Conservation (phyloP, 1,284 basidiomycete species). For the Peniophora sp. region DNA sequence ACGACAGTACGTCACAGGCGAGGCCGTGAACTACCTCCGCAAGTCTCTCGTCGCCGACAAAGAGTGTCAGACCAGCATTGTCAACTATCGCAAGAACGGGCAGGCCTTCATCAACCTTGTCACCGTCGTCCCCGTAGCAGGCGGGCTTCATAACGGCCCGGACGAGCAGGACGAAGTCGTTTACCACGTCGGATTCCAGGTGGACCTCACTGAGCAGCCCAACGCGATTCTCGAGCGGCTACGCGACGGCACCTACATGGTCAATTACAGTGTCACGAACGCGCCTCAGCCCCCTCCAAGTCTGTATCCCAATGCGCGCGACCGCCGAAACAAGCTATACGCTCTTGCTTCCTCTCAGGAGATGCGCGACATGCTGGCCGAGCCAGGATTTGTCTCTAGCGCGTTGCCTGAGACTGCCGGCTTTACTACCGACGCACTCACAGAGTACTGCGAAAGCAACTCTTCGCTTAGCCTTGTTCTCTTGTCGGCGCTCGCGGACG, state of each 20-base stretch:
- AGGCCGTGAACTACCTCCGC: conserved; percentile 64
- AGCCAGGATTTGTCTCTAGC: conserved; percentile 28
- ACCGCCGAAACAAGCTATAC: conserved; percentile 26
- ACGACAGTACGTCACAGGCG: conserved; percentile 60
- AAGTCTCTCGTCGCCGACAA: conserved; percentile 64
- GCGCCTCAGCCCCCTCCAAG: conserved; percentile 7
- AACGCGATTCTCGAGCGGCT: conserved; percentile 75
- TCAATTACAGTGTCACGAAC: conserved; percentile 34
- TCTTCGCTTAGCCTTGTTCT: conserved; percentile 56
- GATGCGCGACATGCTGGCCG: conserved; percentile 30
- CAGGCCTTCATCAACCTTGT: conserved; percentile 84
- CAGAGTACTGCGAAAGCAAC: conserved; percentile 27
- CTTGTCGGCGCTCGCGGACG: conserved; percentile 67
- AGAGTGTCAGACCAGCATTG: conserved; percentile 81
- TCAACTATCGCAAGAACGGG: conserved; percentile 87
- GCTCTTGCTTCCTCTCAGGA: conserved; percentile 31
- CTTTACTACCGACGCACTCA: conserved; percentile 14
- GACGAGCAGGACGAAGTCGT: conserved; percentile 55
- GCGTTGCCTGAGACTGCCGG: conserved; percentile 24
- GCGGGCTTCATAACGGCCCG: conserved; percentile 44
- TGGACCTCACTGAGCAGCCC: conserved; percentile 84
- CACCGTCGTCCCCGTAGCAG: conserved; percentile 75
- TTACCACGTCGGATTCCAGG: conserved; percentile 90
- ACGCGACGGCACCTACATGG: conserved; percentile 65
- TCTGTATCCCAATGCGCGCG: conserved; percentile 11